Conservation (phyloP, 768 basidiomycete genomes). For the Kwoniella newhampshirensis region DNA sequence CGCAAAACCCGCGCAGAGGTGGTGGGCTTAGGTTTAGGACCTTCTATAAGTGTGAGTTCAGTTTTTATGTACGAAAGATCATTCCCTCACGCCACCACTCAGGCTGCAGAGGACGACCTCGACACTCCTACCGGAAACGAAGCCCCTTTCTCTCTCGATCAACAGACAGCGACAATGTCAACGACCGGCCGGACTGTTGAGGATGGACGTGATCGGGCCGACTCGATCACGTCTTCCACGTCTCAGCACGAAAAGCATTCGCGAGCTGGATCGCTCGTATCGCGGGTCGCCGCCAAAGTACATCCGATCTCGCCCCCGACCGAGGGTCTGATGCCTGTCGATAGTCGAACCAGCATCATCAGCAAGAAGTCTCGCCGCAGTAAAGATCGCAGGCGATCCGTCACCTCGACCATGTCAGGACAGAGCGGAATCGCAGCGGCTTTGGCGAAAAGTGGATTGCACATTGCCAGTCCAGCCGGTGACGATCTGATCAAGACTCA, state of each 20-base stretch:
- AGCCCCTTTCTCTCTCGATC: slow-evolving; percentile 4
- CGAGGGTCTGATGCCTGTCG: slow-evolving; percentile 13
- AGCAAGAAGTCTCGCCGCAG: slow-evolving; percentile 19
- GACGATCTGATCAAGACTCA: slow-evolving; percentile 19
- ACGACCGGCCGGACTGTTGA: background rate
- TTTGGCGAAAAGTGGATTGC: slow-evolving; percentile 32
- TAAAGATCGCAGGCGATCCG: slow-evolving; percentile 1
- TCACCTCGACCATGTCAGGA: slow-evolving; percentile 12
- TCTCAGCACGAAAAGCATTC: slow-evolving; percentile 10
- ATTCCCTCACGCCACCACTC: too few relatives aligned
- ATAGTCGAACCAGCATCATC: slow-evolving; percentile 7
- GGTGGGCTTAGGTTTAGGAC: slow-evolving; percentile 7
- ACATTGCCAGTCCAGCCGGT: slow-evolving; percentile 15
- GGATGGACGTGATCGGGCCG: slow-evolving; percentile 9
- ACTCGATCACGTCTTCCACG: slow-evolving; percentile 14
- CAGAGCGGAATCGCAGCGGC: slow-evolving; percentile 34
- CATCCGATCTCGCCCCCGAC: slow-evolving; percentile 15
- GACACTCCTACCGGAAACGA: slow-evolving; percentile 17
- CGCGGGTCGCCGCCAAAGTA: background rate
- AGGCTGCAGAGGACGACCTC: slow-evolving; percentile 8
- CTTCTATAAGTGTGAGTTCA: slow-evolving; percentile 4
- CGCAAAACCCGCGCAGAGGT: background rate
- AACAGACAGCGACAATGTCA: slow-evolving; percentile 1
- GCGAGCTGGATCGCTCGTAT: slow-evolving; percentile 12
- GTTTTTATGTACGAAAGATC: too few relatives aligned